Evolutionary conservation across 2,329 filamentous ascomycete genomes (phyloP), one percentile per base, ranked within the genome.

Genomic region (Xenoacremonium recifei): DNA sequence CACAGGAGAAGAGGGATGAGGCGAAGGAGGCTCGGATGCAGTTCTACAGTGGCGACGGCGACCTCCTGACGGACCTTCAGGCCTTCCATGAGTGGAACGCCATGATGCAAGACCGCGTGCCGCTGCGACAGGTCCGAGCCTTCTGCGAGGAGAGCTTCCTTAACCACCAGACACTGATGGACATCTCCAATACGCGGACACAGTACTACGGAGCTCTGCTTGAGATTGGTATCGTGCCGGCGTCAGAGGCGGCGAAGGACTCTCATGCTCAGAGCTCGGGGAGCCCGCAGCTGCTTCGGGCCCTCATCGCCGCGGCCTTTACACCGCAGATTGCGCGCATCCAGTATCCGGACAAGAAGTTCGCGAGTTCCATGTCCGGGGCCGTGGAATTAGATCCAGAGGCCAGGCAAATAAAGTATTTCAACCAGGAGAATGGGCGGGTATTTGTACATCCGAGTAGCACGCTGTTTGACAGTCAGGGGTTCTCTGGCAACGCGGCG

Each of bases 321-420:
- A 79, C 82, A 21, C 93, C 93, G 0, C 92, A 97, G 66, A 82
- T 96, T 50, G 90, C 90, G 12, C 82, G 91, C 39, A 96, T 99
- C 60, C 85, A 90, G 51, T 89, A 96, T 54, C 93, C 93, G 0
- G 89, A 96, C 68, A 95, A 95, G 72, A 97, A 96, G 65, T 99
- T 95, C 65, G 87, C 88, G 11, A 82, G 84, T 25, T 89, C 88
- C 3, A 80, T 95, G 49, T 88, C 89, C 1, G 93, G 93, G 6
- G 89, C 93, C 0, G 88, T 97, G 2, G 92, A 93, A 62, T 75
- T 96, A 6, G 93, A 99, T 60, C 92, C 92, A 0, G 92, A 97
- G 66, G 92, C 92, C 4, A 79, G 84, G 39, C 88, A 86, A 3
- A 96, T 99, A 67, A 93, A 90, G 62, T 99, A 91, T 69, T 97